Evolutionary conservation across 148 eudicot species (phyloP).

Genomic region (Chenopodium album): DNA sequence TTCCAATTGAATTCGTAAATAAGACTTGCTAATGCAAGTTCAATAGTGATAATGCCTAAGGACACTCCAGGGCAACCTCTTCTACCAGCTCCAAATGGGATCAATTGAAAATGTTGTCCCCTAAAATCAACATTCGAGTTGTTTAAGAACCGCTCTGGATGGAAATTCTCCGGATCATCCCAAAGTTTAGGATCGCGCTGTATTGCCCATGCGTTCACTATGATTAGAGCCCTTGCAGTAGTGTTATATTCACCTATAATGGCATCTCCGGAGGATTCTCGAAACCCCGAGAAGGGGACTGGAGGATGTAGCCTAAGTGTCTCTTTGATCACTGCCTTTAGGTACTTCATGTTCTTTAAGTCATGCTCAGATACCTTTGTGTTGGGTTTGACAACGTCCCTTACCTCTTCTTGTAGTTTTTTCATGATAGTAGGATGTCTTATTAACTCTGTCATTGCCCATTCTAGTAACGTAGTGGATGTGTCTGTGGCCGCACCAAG

Average conservation of each 20-base stretch:
- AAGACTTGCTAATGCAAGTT: neutral
- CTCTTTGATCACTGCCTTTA: neutral
- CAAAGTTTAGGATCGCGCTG: neutral
- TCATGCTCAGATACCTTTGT: neutral
- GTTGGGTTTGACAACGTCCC: neutral
- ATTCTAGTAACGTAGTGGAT: no score
- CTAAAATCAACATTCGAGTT: neutral
- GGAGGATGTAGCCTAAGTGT: constrained; percentile 3
- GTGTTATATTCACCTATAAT: neutral
- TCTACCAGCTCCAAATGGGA: constrained; percentile 4
- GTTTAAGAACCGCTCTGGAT: neutral
- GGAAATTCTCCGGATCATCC: neutral
- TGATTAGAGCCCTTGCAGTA: neutral
- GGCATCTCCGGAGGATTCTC: neutral
- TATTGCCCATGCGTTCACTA: constrained; percentile 4
- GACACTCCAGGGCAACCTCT: neutral
- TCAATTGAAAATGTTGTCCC: neutral
- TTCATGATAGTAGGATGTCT: neutral
- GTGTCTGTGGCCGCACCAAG: no score
- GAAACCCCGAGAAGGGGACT: neutral
- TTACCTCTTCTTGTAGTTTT: neutral
- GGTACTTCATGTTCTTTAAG: neutral
- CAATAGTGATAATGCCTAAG: neutral
- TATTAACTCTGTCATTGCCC: neutral
- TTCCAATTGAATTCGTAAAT: neutral